phyloP scores from a whole-genome alignment of 2,329 filamentous ascomycete genomes.

The Talaromyces sp. region DNA sequence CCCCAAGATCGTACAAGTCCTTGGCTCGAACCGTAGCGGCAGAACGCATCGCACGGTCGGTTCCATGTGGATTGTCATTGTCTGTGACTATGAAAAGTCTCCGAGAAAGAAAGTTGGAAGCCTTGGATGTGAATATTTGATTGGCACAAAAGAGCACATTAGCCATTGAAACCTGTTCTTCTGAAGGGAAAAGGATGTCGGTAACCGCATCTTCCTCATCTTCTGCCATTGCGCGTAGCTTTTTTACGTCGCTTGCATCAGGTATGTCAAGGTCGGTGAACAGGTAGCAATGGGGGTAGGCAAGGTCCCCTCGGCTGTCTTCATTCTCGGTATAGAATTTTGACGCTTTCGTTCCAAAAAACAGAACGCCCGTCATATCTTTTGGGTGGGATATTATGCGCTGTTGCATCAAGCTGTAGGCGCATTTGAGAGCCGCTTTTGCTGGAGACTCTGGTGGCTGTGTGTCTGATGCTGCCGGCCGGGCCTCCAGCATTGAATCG shows the following conservation, averaged over 20 bases:
- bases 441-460: conserved; percentile 71
- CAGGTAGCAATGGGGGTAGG: conserved; percentile 88
- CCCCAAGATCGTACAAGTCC: conserved; percentile 88
- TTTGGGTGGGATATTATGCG: conserved; percentile 94
- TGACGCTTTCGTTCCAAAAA: conserved; percentile 84
- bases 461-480: conserved; percentile 61
- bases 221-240: conserved; percentile 68
- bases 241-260: conserved; percentile 78
- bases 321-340: conserved; percentile 67
- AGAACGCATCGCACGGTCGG: conserved; percentile 65
- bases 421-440: conserved; percentile 83
- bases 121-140: conserved; percentile 91
- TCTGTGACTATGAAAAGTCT: conserved; percentile 95
- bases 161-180: conserved; percentile 69
- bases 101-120: conserved; percentile 86
- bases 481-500: conserved; percentile 71
- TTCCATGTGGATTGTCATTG: conserved; percentile 75
- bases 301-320: conserved; percentile 49
- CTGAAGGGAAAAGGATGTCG: conserved; percentile 63
- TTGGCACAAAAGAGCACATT: conserved; percentile 93
- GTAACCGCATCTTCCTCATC: conserved; percentile 68
- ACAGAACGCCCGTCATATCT: conserved; percentile 92
- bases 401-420: conserved; percentile 93
- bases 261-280: conserved; percentile 84
- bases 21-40: conserved; percentile 82